phyloP scores from a whole-genome alignment of 768 basidiomycete species.

The Rhizopogon salebrosus region DNA sequence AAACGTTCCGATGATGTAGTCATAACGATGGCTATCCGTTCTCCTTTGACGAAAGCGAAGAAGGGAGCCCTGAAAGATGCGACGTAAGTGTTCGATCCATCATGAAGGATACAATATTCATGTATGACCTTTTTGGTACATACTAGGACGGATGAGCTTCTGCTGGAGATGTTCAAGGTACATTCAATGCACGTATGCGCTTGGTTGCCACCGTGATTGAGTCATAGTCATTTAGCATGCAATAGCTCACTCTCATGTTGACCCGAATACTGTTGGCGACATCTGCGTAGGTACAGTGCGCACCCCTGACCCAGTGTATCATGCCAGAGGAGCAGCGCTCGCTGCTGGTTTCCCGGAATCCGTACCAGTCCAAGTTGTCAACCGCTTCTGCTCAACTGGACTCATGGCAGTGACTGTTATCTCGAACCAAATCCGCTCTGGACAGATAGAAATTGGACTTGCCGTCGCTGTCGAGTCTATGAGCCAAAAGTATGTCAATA shows the following conservation, averaged over 20 bases:
- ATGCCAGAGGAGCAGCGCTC: slow-evolving; percentile 68
- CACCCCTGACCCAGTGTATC: slow-evolving; percentile 59
- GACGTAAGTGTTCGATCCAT: slow-evolving; percentile 32
- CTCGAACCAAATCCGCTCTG: slow-evolving; percentile 67
- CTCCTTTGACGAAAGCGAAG: slow-evolving; percentile 70
- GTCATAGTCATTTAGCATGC: slow-evolving; percentile 42
- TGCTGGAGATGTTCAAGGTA: slow-evolving; percentile 80
- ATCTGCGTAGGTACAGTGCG: slow-evolving; percentile 79
- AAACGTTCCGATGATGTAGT: slow-evolving; percentile 76
- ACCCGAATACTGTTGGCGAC: slow-evolving; percentile 65
- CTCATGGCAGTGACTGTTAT: slow-evolving; percentile 80
- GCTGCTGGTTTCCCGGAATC: slow-evolving; percentile 79
- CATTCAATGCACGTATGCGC: not conserved
- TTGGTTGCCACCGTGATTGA: not conserved
- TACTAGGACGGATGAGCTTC: slow-evolving; percentile 77
- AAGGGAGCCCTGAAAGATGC: slow-evolving; percentile 75
- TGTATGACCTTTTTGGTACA: slow-evolving; percentile 9
- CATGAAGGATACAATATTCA: not conserved
- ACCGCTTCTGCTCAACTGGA: slow-evolving; percentile 80
- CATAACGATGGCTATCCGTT: slow-evolving; percentile 75
- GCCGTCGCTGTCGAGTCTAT: slow-evolving; percentile 86
- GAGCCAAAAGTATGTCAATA: slow-evolving; percentile 59
- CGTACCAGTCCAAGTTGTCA: slow-evolving; percentile 69
- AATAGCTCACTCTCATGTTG: slow-evolving; percentile 51
- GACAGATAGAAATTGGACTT: slow-evolving; percentile 76